Conservation (phyloP, 352 stramenopile genomes). For the Phytophthora citrophthora region DNA sequence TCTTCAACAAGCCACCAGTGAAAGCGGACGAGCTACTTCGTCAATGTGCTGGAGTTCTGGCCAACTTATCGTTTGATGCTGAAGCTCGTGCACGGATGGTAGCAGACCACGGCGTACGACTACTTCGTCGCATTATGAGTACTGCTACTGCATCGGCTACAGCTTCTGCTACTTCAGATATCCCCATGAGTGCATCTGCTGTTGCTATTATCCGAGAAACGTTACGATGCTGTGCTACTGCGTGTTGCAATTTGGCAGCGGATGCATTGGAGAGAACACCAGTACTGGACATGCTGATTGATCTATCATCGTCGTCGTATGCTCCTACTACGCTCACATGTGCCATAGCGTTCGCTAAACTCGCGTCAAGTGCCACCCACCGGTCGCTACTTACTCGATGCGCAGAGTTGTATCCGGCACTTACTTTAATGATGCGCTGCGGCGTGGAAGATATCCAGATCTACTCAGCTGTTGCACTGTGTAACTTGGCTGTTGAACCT, state of each 20-base stretch:
- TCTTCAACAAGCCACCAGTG: slow-evolving; percentile 67
- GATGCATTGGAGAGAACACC: slow-evolving; percentile 76
- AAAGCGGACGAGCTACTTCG: slow-evolving; percentile 75
- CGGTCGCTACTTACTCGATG: slow-evolving; percentile 69
- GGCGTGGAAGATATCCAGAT: slow-evolving; percentile 90
- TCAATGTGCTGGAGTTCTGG: slow-evolving; percentile 66
- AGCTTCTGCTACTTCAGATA: slow-evolving; percentile 22
- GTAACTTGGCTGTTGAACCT: slow-evolving; percentile 81
- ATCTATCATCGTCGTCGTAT: slow-evolving; percentile 67
- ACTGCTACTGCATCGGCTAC: slow-evolving; percentile 27
- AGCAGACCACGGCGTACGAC: slow-evolving; percentile 63
- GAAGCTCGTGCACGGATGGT: slow-evolving; percentile 66
- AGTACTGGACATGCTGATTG: slow-evolving; percentile 80
- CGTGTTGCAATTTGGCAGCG: slow-evolving; percentile 78
- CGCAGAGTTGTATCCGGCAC: slow-evolving; percentile 71
- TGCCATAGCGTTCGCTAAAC: slow-evolving; percentile 79
- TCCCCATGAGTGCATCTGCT: slow-evolving; percentile 21
- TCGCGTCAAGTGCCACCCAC: slow-evolving; percentile 65
- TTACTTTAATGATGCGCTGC: slow-evolving; percentile 90
- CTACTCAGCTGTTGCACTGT: slow-evolving; percentile 87
- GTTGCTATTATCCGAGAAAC: slow-evolving; percentile 59
- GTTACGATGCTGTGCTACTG: slow-evolving; percentile 71
- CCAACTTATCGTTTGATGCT: slow-evolving; percentile 80
- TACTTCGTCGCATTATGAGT: slow-evolving; percentile 77
- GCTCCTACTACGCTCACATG: slow-evolving; percentile 74